Evolutionary conservation across 306 rosid genomes (phyloP), one percentile per base, ranked within the genome.

Genomic region (Albizia julibrissin): DNA sequence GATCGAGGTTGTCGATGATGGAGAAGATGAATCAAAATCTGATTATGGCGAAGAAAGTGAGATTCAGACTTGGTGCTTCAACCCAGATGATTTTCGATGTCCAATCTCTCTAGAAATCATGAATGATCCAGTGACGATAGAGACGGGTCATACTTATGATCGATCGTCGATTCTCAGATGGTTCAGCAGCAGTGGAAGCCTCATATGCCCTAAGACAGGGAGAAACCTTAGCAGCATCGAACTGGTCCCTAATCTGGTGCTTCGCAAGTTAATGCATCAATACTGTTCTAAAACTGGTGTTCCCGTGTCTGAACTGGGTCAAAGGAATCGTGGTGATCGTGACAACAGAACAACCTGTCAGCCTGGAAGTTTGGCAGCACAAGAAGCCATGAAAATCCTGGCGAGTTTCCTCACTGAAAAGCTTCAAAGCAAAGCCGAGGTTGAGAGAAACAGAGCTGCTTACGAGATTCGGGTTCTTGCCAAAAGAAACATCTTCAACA

Each of bases 131-230:
- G 97, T 95, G 80, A 92, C 93, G 0, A 78, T 95, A 14, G 80
- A 83, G 66, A 91, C 99, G 1, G 97, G 99, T 75, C 99, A 95
- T 1, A 92, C 88, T 31, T 95, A 95, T 44, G 99, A 95, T 81
- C 96, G 97, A 4, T 73, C 89, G 10, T 95, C 98, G n/a, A 95
- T 95, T 86, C 75, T 82, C 62, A 93, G 88, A 72, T 95, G 98
- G 99, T 90, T 95, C 21, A 78, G 59, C 18, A 80, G 59, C 14
- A 77, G 91, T 14, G 98, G 91, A 27, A 92, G 91, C 54, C 54
- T 72, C 14, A 89, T 15, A 10, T 95, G 99, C 78, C 99, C 98
- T 7, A 95, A 89, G 67, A 93, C 98, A 1, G 94, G 96, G 50
- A 88, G 88, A 81, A 89, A 76, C 86, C 87, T 95, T 39, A 46